Evolutionary conservation across 495 filamentous ascomycete genomes (phyloP), one percentile per base, ranked within the genome.

Genomic region (Aspergillus homomorphus): DNA sequence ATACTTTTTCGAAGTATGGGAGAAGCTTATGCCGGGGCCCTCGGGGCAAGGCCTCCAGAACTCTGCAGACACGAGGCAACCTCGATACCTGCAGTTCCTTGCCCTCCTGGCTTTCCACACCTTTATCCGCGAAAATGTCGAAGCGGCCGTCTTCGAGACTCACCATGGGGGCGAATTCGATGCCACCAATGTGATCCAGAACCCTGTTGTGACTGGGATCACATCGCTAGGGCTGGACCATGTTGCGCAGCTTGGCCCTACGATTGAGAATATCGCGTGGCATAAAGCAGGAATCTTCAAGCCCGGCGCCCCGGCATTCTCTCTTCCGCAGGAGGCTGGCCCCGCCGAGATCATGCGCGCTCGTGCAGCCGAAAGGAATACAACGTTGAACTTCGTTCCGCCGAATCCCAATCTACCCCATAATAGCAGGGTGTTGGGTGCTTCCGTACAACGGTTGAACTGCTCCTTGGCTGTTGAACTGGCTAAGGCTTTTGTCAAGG

Each of bases 211-310:
- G 0, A 82, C 82, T 4, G 90, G 82, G 0, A 86, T 96, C 33
- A 87, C 83, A 20, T 86, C 83, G 18, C 76, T 96, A 10, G 91
- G 89, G 2, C 87, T 95, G 57, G 91, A 96, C 61, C 92, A 96
- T 63, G 80, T 87, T 16, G 77, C 69, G 18, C 78, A 87, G 61
- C 82, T 96, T 19, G 92, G 92, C 6, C 66, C 81, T 14, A 89
- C 89, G 0, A 79, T 94, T 24, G 84, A 89, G 30, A 80, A 88
- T 63, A 94, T 96, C 58, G 90, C 91, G 4, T 95, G 91, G 92
- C 90, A 96, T 65, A 96, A 96, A 68, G 82, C 84, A 0, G 92
- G 92, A 7, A 89, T 96, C 44, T 85, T 95, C 75, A 96, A 94
- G 66, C 15, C 61, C 6, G 85, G 81, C 0, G 73, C 76, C 10